A percentile compares a stretch with the other conserved stretches of the same genome.
Evolutionary conservation across 2,329 filamentous ascomycete genomes (phyloP).

Genomic region (Cladosporium sp.): DNA sequence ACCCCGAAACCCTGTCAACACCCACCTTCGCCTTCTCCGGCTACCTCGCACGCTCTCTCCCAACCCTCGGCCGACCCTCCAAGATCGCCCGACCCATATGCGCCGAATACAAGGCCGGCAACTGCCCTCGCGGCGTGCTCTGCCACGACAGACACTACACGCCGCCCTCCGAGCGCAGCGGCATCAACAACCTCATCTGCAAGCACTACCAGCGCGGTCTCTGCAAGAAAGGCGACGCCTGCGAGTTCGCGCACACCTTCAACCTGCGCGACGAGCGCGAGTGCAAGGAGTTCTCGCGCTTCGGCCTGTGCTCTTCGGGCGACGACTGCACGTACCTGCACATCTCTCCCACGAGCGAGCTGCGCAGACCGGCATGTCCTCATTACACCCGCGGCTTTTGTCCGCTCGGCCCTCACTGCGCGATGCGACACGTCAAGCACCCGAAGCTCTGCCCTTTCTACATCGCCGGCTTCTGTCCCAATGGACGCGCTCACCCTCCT

Average conservation of each 20-base stretch:
- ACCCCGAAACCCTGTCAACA: conserved; percentile 25
- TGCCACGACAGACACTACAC: conserved; percentile 79
- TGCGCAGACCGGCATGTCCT: conserved; percentile 66
- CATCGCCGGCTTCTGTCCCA: conserved; percentile 90
- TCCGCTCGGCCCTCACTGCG: conserved; percentile 79
- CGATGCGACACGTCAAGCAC: conserved; percentile 82
- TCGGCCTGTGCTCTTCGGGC: conserved; percentile 92
- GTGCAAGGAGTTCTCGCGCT: conserved; percentile 92
- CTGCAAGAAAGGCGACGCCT: conserved; percentile 95
- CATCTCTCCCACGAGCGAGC: conserved; percentile 62
- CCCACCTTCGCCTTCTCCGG: conserved; percentile 32
- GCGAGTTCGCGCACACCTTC: conserved; percentile 98
- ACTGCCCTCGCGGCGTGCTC: conserved; percentile 77
- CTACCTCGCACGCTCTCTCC: conserved; percentile 28
- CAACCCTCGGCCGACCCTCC: conserved; percentile 30
- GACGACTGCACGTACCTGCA: conserved; percentile 68
- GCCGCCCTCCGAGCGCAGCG: conserved; percentile 39
- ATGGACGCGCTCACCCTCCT: conserved; percentile 49
- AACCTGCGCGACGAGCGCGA: conserved; percentile 98
- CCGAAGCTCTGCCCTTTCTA: conserved; percentile 75
- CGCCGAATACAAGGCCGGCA: conserved; percentile 77
- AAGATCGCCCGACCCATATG: conserved; percentile 60
- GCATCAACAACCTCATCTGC: conserved; percentile 67
- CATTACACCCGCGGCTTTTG: conserved; percentile 91
- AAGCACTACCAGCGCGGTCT: conserved; percentile 98